phyloP scores from a whole-genome alignment of 441 rosid species.

The Mallotus japonicus region DNA sequence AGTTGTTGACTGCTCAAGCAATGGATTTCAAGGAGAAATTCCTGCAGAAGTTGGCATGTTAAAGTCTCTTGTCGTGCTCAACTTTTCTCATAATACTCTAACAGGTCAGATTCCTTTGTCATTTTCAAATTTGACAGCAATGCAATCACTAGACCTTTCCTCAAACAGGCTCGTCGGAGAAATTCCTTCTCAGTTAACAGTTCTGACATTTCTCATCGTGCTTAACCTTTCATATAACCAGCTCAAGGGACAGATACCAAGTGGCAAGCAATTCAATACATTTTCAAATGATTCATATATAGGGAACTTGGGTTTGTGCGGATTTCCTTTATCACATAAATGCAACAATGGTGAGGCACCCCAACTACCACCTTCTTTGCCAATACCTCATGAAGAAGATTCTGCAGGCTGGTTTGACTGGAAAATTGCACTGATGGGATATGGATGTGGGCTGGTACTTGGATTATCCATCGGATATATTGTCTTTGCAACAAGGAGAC shows the following conservation, averaged over 20 bases:
- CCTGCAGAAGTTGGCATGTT: slow-evolving; percentile 25
- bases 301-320: slow-evolving; percentile 20
- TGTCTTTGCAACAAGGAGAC: slow-evolving; percentile 8
- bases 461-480: slow-evolving; percentile 13
- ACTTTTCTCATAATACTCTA: slow-evolving; percentile 30
- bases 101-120: slow-evolving; percentile 27
- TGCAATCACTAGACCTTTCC: slow-evolving; percentile 31
- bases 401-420: slow-evolving; percentile 1
- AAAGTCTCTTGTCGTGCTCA: slow-evolving; percentile 23
- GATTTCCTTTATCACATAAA: slow-evolving; percentile 17
- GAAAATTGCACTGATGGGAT: slow-evolving; percentile 10
- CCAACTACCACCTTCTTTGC: neutral
- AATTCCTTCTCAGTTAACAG: slow-evolving; percentile 23
- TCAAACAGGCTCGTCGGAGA: slow-evolving; percentile 24
- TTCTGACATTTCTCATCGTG: slow-evolving; percentile 22
- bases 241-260: slow-evolving; percentile 21
- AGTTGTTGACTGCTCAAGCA: slow-evolving; percentile 26
- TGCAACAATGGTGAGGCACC: slow-evolving; percentile 1
- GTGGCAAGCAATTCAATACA: slow-evolving; percentile 12
- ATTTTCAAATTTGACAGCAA: slow-evolving; percentile 18
- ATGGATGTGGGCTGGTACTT: slow-evolving; percentile 12
- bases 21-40: slow-evolving; percentile 27
- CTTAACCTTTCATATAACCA: slow-evolving; percentile 20
- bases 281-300: slow-evolving; percentile 8
- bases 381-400: neutral